phyloP scores from a whole-genome alignment of 495 filamentous ascomycete species.

The Talaromyces adpressus region DNA sequence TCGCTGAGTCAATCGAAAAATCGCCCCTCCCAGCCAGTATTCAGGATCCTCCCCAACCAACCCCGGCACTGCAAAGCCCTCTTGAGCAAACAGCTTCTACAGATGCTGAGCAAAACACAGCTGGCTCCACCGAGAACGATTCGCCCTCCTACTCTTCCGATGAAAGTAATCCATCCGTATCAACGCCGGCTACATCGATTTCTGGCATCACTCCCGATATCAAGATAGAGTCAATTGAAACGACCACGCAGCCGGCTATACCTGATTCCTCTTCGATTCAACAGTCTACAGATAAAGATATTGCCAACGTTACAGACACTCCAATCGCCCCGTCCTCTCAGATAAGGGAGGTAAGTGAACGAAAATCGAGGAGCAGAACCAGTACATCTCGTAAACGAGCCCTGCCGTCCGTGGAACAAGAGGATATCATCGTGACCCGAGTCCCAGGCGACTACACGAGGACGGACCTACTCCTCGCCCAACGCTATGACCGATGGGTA shows the following conservation, averaged over 20 bases:
- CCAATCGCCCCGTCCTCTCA: neutral
- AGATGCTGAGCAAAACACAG: neutral
- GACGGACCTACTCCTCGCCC: constrained; percentile 61
- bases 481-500: constrained; percentile 74
- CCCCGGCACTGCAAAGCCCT: neutral
- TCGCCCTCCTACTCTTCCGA: constrained; percentile 23
- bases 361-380: neutral
- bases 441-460: constrained; percentile 73
- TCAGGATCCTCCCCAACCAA: neutral
- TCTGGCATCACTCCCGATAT: constrained; percentile 20
- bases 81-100: constrained; percentile 11
- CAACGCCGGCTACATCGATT: constrained; percentile 32
- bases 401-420: constrained; percentile 36
- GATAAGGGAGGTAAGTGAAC: neutral
- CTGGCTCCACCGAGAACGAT: constrained; percentile 18
- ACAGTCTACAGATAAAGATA: neutral
- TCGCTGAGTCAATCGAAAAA: constrained; percentile 6
- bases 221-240: constrained; percentile 18
- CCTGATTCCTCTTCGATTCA: neutral
- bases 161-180: constrained; percentile 33
- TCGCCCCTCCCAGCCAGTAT: neutral
- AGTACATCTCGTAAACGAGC: neutral
- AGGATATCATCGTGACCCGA: constrained; percentile 33
- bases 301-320: neutral
- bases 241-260: constrained; percentile 3